Evolutionary conservation across 1,139 yeast genomes (phyloP).

Genomic region (Hemisphaericaspora xylanilytica): DNA sequence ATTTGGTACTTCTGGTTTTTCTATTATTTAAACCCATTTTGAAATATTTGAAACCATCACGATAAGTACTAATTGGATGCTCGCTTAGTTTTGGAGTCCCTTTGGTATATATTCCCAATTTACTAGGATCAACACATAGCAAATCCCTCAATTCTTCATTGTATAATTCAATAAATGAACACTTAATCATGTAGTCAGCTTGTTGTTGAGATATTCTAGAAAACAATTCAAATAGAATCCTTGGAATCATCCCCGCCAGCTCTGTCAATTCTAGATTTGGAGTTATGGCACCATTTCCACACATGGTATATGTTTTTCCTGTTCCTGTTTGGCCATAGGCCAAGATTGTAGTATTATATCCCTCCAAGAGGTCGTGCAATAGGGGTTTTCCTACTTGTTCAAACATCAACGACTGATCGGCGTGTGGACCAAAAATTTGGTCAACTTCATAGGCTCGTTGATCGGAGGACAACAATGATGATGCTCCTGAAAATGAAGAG

Average conservation of each 20-base stretch:
- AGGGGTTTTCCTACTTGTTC: conserved; percentile 63
- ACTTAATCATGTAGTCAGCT: conserved; percentile 58
- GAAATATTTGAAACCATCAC: conserved; percentile 53
- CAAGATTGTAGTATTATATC: conserved; percentile 75
- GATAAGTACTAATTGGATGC: conserved; percentile 49
- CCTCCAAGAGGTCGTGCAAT: conserved; percentile 61
- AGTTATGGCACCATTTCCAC: conserved; percentile 24
- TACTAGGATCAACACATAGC: conserved; percentile 43
- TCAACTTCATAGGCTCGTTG: conserved; percentile 64
- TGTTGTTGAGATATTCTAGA: conserved; percentile 29
- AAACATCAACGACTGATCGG: conserved; percentile 60
- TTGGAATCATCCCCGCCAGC: conserved; percentile 67
- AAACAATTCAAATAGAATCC: conserved; percentile 58
- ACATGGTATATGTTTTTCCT: conserved; percentile 87
- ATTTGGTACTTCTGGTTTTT: conserved; percentile 66
- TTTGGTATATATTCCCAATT: conserved; percentile 53
- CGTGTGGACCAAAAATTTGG: conserved; percentile 69
- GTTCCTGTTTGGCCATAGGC: conserved; percentile 93
- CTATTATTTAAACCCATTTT: conserved; percentile 56
- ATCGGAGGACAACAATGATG: conserved; percentile 9
- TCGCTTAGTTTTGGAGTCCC: conserved; percentile 38
- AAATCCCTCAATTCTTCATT: conserved; percentile 71
- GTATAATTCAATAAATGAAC: conserved; percentile 72
- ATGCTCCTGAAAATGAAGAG: not conserved
- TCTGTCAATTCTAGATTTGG: conserved; percentile 14